Conservation (phyloP, 208 protist species). For the Wallacemonas sp. region DNA sequence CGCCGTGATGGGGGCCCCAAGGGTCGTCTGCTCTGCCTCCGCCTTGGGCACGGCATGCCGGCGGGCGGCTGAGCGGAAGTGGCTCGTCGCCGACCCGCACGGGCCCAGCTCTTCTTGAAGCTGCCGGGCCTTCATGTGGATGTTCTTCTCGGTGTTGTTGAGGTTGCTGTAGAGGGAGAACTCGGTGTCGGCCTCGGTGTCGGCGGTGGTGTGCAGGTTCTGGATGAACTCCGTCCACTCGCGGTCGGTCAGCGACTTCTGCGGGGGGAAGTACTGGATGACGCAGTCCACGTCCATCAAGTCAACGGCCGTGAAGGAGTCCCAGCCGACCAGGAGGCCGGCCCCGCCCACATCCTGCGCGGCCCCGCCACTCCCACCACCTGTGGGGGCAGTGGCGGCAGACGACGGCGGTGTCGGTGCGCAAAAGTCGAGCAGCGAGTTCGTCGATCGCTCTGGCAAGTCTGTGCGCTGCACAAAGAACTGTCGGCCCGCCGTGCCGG, state of each 20-base stretch:
- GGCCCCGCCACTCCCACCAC: not conserved
- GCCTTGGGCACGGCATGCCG: not conserved
- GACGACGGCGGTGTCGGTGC: not conserved
- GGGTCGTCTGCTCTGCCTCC: not conserved
- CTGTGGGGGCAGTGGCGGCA: not conserved
- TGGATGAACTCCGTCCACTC: conserved; percentile 77
- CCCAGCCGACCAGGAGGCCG: conserved; percentile 52
- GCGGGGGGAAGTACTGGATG: conserved; percentile 77
- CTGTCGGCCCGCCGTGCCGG: conserved; percentile 21
- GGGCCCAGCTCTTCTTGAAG: conserved; percentile 26
- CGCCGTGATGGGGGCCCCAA: not conserved
- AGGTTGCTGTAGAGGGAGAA: conserved; percentile 42
- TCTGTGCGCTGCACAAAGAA: conserved; percentile 53
- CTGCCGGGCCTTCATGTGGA: conserved; percentile 35
- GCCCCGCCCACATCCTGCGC: not conserved
- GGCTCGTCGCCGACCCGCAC: conserved; percentile 8
- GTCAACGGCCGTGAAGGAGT: conserved; percentile 67
- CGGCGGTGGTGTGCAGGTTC: conserved; percentile 71
- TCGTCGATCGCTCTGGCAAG: conserved; percentile 28
- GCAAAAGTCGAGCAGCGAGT: conserved; percentile 26
- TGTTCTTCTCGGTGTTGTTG: conserved; percentile 49
- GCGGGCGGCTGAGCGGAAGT: conserved; percentile 6
- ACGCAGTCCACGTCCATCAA: conserved; percentile 83
- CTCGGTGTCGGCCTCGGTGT: conserved; percentile 57
- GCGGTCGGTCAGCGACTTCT: conserved; percentile 68